Evolutionary conservation across 345 rosid genomes (phyloP).

Genomic region (Psidium guajava): DNA sequence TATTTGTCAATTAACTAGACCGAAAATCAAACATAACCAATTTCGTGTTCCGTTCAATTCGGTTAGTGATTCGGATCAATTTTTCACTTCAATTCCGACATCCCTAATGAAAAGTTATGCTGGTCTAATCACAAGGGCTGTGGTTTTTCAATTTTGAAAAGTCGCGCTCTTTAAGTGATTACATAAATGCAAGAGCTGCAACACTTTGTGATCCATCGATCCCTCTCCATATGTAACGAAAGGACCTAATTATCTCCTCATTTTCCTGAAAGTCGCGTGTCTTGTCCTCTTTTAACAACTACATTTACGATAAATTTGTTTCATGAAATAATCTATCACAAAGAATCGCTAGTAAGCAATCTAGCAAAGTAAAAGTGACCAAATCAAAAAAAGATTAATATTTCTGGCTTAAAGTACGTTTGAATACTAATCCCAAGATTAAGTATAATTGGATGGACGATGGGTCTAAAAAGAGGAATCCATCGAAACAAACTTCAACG

Average conservation of each 20-base stretch:
- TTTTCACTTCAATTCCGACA: too few relatives aligned
- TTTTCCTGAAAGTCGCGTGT: not conserved
- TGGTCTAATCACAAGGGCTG: too few relatives aligned
- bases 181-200: not conserved
- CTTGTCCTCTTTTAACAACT: not conserved
- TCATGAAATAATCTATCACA: not conserved
- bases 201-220: not conserved
- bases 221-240: not conserved
- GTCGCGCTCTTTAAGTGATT: not conserved
- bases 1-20: too few relatives aligned
- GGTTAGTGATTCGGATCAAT: too few relatives aligned
- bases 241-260: not conserved
- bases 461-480: too few relatives aligned
- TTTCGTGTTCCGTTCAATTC: too few relatives aligned
- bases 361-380: not conserved
- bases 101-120: not conserved
- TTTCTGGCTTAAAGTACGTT: not conserved
- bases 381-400: not conserved
- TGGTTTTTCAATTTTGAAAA: not conserved
- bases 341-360: not conserved
- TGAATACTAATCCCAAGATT: not conserved
- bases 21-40: too few relatives aligned
- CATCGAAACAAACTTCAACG: too few relatives aligned
- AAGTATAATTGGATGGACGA: too few relatives aligned
- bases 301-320: not conserved